A percentile compares a stretch with the other conserved stretches of the same genome.
phyloP scores from a whole-genome alignment of 176 grass and related monocot species.

The Cenchrus fungigraminus region DNA sequence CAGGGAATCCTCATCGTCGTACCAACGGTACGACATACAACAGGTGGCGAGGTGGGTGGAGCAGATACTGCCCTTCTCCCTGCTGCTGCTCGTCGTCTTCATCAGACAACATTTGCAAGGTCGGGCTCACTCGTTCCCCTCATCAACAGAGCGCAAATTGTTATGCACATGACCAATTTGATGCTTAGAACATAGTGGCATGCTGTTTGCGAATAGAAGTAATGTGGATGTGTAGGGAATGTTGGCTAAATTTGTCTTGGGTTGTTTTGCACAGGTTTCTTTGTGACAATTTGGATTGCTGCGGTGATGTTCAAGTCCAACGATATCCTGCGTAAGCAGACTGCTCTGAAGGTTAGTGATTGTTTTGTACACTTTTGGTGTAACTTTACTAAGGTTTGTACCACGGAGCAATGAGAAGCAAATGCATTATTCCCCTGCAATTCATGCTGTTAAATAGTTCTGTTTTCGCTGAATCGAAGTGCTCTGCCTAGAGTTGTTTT shows the following conservation, averaged over 20 bases:
- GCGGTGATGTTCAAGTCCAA: conserved; percentile 99
- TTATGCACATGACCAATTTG: not conserved
- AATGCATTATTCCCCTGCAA: not conserved
- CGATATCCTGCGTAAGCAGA: conserved; percentile 94
- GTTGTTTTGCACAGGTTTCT: conserved; percentile 63
- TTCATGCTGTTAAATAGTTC: not conserved
- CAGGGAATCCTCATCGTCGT: conserved; percentile 52
- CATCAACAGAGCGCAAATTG: not conserved
- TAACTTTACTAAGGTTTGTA: not conserved
- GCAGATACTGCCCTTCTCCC: conserved; percentile 97
- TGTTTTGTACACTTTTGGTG: not conserved
- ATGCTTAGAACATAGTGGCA: not conserved
- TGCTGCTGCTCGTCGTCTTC: conserved; percentile 94
- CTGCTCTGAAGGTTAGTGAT: conserved; percentile 85
- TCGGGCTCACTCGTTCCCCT: not conserved
- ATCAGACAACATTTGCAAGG: conserved; percentile 98
- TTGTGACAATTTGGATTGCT: conserved; percentile 96
- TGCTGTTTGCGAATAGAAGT: not conserved
- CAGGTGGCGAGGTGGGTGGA: conserved; percentile 96
- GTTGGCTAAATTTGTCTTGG: conserved; percentile 1
- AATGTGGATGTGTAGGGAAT: not conserved
- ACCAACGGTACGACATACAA: conserved; percentile 98
- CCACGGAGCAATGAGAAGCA: not conserved
- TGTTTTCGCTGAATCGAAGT: conserved; percentile 8
- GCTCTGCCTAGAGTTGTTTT: not conserved